A percentile compares a stretch with the other conserved stretches of the same genome.
Evolutionary conservation across 768 basidiomycete species (phyloP).

Genomic region (Boletus rufocinnamomeus): DNA sequence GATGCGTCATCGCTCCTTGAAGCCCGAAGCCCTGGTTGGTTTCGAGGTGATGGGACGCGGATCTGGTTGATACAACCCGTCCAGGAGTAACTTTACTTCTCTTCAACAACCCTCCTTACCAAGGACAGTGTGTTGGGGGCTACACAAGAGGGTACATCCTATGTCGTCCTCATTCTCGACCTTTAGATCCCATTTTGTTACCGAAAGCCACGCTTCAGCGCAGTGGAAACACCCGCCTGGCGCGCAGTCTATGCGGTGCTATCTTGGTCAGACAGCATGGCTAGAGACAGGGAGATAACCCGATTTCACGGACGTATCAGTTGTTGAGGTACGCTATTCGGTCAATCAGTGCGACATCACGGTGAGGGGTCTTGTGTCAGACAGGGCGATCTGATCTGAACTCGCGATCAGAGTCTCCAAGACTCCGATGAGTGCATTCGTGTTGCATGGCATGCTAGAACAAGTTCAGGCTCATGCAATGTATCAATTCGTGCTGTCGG

Average conservation of each 20-base stretch:
- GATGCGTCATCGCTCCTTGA: conserved; percentile 34
- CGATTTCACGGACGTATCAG: conserved; percentile 55
- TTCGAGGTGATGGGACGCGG: conserved; percentile 32
- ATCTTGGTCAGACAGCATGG: conserved; percentile 71
- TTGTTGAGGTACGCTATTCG: conserved; percentile 81
- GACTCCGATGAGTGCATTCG: no score
- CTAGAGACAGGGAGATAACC: conserved; percentile 52
- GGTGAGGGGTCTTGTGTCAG: conserved; percentile 48
- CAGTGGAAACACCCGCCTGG: conserved; percentile 61
- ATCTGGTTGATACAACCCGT: conserved; percentile 92
- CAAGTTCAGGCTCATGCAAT: no score
- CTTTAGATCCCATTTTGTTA: conserved; percentile 21
- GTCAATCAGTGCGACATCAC: conserved; percentile 59
- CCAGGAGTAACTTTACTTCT: conserved; percentile 67
- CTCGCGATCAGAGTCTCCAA: conserved; percentile 26
- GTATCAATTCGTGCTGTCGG: conserved; percentile 66
- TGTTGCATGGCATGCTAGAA: no score
- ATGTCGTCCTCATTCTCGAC: conserved; percentile 8
- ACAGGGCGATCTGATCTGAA: not conserved
- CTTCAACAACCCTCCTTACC: conserved; percentile 85
- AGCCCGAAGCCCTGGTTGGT: conserved; percentile 72
- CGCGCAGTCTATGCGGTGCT: conserved; percentile 83
- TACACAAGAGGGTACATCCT: conserved; percentile 83
- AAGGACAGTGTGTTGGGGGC: conserved; percentile 78
- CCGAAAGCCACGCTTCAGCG: conserved; percentile 39